Base-by-base conservation (phyloP, 148 eudicot species). In the Spergularia bocconei region DNA sequence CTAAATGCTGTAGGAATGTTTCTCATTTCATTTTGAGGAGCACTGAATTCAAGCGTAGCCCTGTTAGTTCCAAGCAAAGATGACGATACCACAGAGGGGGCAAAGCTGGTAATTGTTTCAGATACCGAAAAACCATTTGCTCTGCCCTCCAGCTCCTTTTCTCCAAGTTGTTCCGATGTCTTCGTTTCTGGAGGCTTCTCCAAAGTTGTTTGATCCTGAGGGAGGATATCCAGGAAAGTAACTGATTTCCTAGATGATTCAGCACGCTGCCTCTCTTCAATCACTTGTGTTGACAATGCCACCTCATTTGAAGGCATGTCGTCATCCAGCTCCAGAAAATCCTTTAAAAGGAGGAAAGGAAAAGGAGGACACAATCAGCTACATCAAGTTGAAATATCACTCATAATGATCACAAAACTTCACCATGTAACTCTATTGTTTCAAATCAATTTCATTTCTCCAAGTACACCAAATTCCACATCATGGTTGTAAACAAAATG, bases 311-410 rank as follows among this genome's bases (percentile, higher is more conserved):
- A 63, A 52, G 75, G 81, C 23, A 59, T 44, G 71, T 85, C 94
- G 62, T 85, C 91, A 73, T 88, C 93, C 77, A 83, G 78, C 60
- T 91, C 93, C 78, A 80, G 58, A 78, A 36, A 78, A 73, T 86
- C 92, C 97, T 90, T 76, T 72, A 65, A 70, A 70, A 75, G 33
- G n/a, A 53, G 54, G 51, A 21, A 63, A 53, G 13, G 53, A 0
- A 39, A 44, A 58, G 15, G 50, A 47, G 58, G 69, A 25, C 54
- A 29, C 36, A 29, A 29, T 29, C 36, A 29, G 36, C 36, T 29
- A 29, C 36, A 29, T 29, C 36, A 29, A 29, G 36, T 29, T 29
- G 3, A 2, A 29, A 29, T 47, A 16, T 6, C 16, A 66, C 56
- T n/a, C 19, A 19, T 11, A 36, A 29, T 51, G 7, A 72, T 59